A percentile compares a stretch with the other conserved stretches of the same genome.
Conservation (phyloP, 2,329 filamentous ascomycete species). For the Neocatenulostroma microsporum region DNA sequence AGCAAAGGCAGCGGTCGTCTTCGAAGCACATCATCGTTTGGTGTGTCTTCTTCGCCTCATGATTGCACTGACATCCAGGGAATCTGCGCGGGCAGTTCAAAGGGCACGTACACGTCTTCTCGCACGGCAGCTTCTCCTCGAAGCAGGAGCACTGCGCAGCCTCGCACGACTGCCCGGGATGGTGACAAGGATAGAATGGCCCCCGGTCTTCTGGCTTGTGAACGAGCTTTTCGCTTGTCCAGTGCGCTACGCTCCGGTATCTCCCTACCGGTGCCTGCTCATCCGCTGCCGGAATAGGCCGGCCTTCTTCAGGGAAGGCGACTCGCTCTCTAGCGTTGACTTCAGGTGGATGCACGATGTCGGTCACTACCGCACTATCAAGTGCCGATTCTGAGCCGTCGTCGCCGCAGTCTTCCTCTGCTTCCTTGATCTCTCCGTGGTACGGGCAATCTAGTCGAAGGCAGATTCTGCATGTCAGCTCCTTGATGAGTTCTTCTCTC, state of each 20-base stretch:
- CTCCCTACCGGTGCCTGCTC: conserved; percentile 5
- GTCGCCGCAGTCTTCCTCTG: conserved; percentile 11
- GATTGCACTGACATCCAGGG: conserved; percentile 35
- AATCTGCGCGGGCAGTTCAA: conserved; percentile 48
- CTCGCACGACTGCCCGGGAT: conserved; percentile 57
- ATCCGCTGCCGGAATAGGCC: not conserved
- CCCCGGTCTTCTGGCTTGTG: conserved; percentile 40
- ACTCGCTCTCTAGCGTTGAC: conserved; percentile 26
- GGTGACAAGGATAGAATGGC: conserved; percentile 58
- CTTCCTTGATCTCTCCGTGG: conserved; percentile 35
- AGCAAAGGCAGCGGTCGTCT: conserved; percentile 56
- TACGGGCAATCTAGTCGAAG: conserved; percentile 29
- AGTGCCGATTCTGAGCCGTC: conserved; percentile 10
- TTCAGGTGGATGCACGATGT: conserved; percentile 25
- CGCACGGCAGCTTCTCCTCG: conserved; percentile 55
- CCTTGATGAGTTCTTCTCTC: conserved; percentile 6
- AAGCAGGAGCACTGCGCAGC: conserved; percentile 57
- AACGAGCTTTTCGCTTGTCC: conserved; percentile 1
- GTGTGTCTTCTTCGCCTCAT: conserved; percentile 32
- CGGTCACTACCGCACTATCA: conserved; percentile 19
- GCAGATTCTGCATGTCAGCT: conserved; percentile 24
- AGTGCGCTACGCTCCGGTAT: not conserved
- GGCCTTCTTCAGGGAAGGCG: conserved; percentile 14
- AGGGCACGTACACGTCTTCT: conserved; percentile 64
- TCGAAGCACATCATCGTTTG: conserved; percentile 30